Percentiles rank a stretch among this genome's conserved stretches.
phyloP scores from a whole-genome alignment of 768 basidiomycete species.

The Boletus huronensis region DNA sequence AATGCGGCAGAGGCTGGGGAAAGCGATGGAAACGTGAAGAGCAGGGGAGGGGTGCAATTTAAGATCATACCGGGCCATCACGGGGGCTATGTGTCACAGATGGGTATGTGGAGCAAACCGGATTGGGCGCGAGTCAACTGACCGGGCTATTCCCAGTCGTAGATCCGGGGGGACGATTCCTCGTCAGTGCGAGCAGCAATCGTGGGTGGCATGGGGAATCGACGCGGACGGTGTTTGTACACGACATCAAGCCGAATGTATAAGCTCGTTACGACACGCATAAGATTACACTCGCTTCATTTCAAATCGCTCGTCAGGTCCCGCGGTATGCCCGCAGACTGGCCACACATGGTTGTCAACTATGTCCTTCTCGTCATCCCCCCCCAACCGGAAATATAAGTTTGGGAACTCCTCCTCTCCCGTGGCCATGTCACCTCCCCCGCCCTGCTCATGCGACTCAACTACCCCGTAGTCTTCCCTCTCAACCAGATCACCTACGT shows the following conservation, averaged over 20 bases:
- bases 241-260: conserved; percentile 65
- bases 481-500: conserved; percentile 36
- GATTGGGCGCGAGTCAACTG: conserved; percentile 20
- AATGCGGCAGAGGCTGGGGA: conserved; percentile 79
- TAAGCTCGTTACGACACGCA: conserved; percentile 32
- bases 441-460: conserved; percentile 27
- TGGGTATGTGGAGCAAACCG: conserved; percentile 58
- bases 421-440: conserved; percentile 22
- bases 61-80: conserved; percentile 96
- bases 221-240: conserved; percentile 85
- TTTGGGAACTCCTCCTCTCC: conserved; percentile 13
- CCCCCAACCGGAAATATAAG: conserved; percentile 29
- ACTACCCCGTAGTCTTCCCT: conserved; percentile 33
- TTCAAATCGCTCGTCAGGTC: conserved; percentile 32
- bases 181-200: conserved; percentile 91
- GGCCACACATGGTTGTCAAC: conserved; percentile 22
- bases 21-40: conserved; percentile 56
- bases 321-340: conserved; percentile 32
- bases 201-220: conserved; percentile 93
- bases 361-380: conserved; percentile 34
- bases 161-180: conserved; percentile 78
- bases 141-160: conserved; percentile 53
- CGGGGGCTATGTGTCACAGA: conserved; percentile 88
- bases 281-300: conserved; percentile 30
- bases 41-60: conserved; percentile 75